Evolutionary conservation across 1,284 basidiomycete species (phyloP).

Genomic region (Papiliotrema terrestris): DNA sequence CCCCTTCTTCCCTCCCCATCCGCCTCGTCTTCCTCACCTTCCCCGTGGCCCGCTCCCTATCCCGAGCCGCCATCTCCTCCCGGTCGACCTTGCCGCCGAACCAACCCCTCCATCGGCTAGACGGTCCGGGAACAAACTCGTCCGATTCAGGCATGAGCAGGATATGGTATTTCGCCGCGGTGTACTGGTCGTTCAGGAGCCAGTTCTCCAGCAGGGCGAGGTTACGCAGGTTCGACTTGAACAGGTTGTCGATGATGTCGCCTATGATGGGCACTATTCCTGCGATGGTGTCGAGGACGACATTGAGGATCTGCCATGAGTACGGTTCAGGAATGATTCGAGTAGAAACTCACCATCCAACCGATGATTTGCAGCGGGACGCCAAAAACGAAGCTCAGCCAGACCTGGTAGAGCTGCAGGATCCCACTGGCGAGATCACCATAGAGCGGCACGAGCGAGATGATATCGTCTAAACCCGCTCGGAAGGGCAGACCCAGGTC

Average conservation of each 20-base stretch:
- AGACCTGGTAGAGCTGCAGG: conserved; percentile 48
- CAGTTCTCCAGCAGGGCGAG: conserved; percentile 41
- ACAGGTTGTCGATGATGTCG: conserved; percentile 49
- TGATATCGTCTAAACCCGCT: conserved; percentile 49
- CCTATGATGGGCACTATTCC: conserved; percentile 47
- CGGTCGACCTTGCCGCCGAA: conserved; percentile 15
- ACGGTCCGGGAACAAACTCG: conserved; percentile 40
- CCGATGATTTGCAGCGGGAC: conserved; percentile 29
- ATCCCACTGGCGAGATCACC: conserved; percentile 46
- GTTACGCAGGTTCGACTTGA: conserved; percentile 49
- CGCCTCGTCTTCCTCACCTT: conserved; percentile 37
- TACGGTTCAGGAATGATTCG: neutral
- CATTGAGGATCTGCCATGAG: conserved; percentile 35
- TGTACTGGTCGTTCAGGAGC: conserved; percentile 29
- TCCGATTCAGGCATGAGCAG: conserved; percentile 45
- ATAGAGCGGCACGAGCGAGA: conserved; percentile 48
- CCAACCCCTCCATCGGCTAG: conserved; percentile 17
- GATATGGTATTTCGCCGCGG: conserved; percentile 37
- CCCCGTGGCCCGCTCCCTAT: conserved; percentile 32
- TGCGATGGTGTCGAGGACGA: conserved; percentile 41
- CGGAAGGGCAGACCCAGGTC: conserved; percentile 49
- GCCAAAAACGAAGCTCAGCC: conserved; percentile 45
- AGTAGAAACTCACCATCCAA: conserved; percentile 38
- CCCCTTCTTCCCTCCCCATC: conserved; percentile 41
- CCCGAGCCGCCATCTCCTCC: conserved; percentile 4